These are phyloP conservation scores for Effrenium voratum DNA, from an alignment of 73 alveolate species.

Conservation along the genomic window DNA sequence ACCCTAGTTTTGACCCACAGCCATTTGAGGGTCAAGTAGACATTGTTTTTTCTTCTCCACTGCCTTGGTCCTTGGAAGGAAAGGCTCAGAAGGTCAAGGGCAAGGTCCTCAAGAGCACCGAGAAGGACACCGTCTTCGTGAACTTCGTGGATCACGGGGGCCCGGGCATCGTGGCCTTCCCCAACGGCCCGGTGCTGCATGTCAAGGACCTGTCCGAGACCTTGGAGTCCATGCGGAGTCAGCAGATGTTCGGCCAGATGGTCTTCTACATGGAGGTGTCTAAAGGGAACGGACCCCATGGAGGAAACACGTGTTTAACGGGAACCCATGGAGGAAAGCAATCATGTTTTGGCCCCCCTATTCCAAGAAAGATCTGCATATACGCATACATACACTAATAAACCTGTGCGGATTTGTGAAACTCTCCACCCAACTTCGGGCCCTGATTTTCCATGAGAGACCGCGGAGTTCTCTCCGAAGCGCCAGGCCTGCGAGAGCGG, in stretches of 20 bases:
- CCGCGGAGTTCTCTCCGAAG: too few relatives aligned
- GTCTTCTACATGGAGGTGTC: slow-evolving; percentile 86
- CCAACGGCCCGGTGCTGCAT: slow-evolving; percentile 97
- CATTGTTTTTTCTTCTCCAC: too few relatives aligned
- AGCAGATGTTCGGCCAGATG: slow-evolving; percentile 92
- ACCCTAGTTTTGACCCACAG: too few relatives aligned
- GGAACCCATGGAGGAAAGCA: background rate
- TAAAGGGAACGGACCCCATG: too few relatives aligned
- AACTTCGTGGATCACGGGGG: slow-evolving; percentile 99
- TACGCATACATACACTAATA: background rate
- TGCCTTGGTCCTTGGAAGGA: too few relatives aligned
- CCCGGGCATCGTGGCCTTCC: slow-evolving; percentile 97
- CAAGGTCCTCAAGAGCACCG: slow-evolving; percentile 96
- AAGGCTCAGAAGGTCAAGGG: too few relatives aligned
- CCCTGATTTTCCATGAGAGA: too few relatives aligned
- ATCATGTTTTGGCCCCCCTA: background rate
- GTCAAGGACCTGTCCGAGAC: slow-evolving; percentile 95
- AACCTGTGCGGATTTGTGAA: background rate
- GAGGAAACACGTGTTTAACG: background rate
- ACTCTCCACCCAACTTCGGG: too few relatives aligned
- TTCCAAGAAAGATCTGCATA: background rate
- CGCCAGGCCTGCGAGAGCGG: slow-evolving; percentile 99
- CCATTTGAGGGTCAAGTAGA: too few relatives aligned
- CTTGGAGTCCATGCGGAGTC: slow-evolving; percentile 84
- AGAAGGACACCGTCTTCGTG: slow-evolving; percentile 96